Conservation (phyloP, 345 rosid genomes). For the Geranium rotundifolium region DNA sequence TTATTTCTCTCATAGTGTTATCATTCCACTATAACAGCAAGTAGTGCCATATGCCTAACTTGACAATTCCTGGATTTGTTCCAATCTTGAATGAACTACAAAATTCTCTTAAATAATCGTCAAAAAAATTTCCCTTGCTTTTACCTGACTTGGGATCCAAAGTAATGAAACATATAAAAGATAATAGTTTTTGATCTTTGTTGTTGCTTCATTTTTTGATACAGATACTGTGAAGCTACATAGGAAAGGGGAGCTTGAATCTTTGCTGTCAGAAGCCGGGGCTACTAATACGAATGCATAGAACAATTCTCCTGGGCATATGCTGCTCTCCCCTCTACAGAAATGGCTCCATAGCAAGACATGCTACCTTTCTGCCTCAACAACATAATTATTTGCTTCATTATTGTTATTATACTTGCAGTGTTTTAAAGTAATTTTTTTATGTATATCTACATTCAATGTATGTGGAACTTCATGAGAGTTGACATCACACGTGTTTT, state of each 20-base stretch:
- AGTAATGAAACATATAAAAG: neutral
- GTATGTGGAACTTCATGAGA: neutral
- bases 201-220: slow-evolving; percentile 15
- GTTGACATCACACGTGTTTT: neutral
- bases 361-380: neutral
- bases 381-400: neutral
- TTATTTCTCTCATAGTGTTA: neutral
- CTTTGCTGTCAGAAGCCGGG: slow-evolving; percentile 53
- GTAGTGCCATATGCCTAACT: neutral
- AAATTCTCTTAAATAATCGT: neutral
- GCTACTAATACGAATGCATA: slow-evolving; percentile 21
- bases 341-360: slow-evolving; percentile 7
- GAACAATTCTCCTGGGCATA: neutral
- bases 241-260: slow-evolving; percentile 57
- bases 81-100: neutral
- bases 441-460: slow-evolving; percentile 1
- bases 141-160: no score
- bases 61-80: no score
- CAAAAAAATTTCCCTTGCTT: neutral
- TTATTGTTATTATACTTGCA: slow-evolving; percentile 3
- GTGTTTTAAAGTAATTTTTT: neutral
- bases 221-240: slow-evolving; percentile 75
- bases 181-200: neutral
- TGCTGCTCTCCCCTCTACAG: neutral
- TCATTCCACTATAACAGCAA: neutral